Evolutionary conservation across 176 grass and related monocot genomes (phyloP), one percentile per base, ranked within the genome.

Genomic region (Hyparrhenia diplandra): DNA sequence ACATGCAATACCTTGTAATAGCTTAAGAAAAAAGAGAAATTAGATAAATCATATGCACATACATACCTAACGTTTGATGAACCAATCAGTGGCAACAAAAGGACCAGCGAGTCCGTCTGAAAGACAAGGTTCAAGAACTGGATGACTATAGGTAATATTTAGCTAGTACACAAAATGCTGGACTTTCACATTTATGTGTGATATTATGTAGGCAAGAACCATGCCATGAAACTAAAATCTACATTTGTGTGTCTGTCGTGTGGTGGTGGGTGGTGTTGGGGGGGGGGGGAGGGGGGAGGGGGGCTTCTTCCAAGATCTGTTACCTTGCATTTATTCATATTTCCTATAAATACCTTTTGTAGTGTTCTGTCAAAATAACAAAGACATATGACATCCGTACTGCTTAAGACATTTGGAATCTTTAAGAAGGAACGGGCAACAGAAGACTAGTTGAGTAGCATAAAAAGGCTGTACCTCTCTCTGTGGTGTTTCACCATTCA

Each of bases 81-180:
- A 8, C 95, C 95, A 88, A 98, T 95, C 71, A 98, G 69, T 66
- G 95, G 95, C 71, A 95, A 89, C 63, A 98, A 45, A 75, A 84
- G 82, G 67, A 83, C 67, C 74, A 98, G 76, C 10, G 95, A 94
- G 88, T 98, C 95, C 64, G 84, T 91, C 92, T 98, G 92, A 74
- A 90, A 88, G 51, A 75, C 83, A 24, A 87, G 30, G 70, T 84
- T 75, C 63, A 67, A 86, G 28, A 81, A 76, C 23, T 66, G 64
- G 8, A 77, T 71, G 41, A 86, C 24, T 62, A 67, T 6, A 64
- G 20, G 21, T 71, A 27, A 85, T 36, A 63, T 34, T 42, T 69
- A 77, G 18, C 27, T 47, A 54, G 17, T 66, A 46, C n/a, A 30
- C 8, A 7, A 75, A 55, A 84, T 41, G 14, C 7, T 82, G 52